Percentiles rank a stretch among this genome's conserved stretches.
Conservation (phyloP, 495 filamentous ascomycete species). For the Lasiosphaeria ovina region DNA sequence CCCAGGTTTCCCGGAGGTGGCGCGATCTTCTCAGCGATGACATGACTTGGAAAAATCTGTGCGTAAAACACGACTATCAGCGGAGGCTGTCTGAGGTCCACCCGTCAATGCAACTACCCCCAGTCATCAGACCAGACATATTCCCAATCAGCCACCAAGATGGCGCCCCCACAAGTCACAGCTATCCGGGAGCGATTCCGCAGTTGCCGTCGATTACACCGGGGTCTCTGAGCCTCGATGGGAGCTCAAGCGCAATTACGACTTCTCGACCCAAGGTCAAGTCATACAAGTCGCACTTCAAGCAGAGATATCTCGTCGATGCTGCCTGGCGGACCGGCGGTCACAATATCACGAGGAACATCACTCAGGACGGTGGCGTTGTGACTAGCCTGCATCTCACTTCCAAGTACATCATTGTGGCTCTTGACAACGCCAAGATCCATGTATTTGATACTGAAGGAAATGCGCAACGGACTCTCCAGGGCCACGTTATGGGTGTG, state of each 20-base stretch:
- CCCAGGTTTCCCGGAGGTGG: constrained; percentile 91
- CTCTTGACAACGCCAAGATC: constrained; percentile 96
- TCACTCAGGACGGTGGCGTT: constrained; percentile 92
- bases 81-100: constrained; percentile 52
- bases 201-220: constrained; percentile 25
- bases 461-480: constrained; percentile 79
- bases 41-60: constrained; percentile 96
- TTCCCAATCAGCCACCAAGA: constrained; percentile 27
- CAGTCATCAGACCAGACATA: constrained; percentile 24
- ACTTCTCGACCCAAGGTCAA: constrained; percentile 43
- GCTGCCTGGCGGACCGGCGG: constrained; percentile 94
- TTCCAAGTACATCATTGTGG: constrained; percentile 93
- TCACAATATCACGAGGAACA: constrained; percentile 70
- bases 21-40: constrained; percentile 91
- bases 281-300: constrained; percentile 94
- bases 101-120: constrained; percentile 25
- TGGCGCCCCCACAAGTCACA: constrained; percentile 30
- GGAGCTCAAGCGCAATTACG: constrained; percentile 16
- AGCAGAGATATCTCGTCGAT: constrained; percentile 94
- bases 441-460: constrained; percentile 96
- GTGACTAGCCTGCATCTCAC: constrained; percentile 95
- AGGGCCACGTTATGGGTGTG: constrained; percentile 97
- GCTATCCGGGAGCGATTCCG: constrained; percentile 38
- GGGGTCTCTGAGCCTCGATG: constrained; percentile 42
- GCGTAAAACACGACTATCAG: constrained; percentile 87